Base-by-base conservation (phyloP, 352 stramenopile genomes). In the Phytopythium cucurbitacearum region DNA sequence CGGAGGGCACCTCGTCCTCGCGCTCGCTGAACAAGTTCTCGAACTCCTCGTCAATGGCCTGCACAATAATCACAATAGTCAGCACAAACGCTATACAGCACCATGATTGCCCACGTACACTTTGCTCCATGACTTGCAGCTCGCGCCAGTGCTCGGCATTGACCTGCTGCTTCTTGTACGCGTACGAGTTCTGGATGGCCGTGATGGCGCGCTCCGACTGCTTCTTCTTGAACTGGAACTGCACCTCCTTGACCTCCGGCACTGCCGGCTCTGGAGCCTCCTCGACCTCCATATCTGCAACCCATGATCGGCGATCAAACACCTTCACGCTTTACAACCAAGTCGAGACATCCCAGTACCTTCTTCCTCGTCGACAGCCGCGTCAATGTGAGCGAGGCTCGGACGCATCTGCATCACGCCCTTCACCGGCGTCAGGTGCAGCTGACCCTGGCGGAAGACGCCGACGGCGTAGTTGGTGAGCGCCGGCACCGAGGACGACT, bases 211-310 rank as follows among this genome's bases (percentile, higher is more conserved):
- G 77, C 51, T 91, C 79, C 40, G 77, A 89, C 65, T 89, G 83
- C 44, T 91, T 91, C 67, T 92, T 91, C 64, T 91, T 89, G 64
- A 92, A 91, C 63, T 92, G 80, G 56, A 94, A 87, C 67, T 94
- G 84, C 47, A 94, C 80, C 54, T 91, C 79, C 57, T 94, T 89
- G 28, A 86, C 55, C 48, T 85, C 79, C 11, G 67, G 64, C 15
- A 71, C 63, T 10, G 71, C 60, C 3, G 73, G 54, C 40, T 85
- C 71, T 36, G 77, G 53, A 12, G 83, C 71, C 44, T 85, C 70
- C 46, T 87, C 75, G 40, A 76, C 54, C 38, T 71, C 66, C 55
- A 80, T 73, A 48, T 89, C 77, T 66, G 59, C 6, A 56, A 12
- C 9, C 43, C 11, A 40, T 32, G 12, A 3, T 32, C 4, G 32